phyloP scores from a whole-genome alignment of 352 stramenopile species.

The Globisporangium apiculatum region DNA sequence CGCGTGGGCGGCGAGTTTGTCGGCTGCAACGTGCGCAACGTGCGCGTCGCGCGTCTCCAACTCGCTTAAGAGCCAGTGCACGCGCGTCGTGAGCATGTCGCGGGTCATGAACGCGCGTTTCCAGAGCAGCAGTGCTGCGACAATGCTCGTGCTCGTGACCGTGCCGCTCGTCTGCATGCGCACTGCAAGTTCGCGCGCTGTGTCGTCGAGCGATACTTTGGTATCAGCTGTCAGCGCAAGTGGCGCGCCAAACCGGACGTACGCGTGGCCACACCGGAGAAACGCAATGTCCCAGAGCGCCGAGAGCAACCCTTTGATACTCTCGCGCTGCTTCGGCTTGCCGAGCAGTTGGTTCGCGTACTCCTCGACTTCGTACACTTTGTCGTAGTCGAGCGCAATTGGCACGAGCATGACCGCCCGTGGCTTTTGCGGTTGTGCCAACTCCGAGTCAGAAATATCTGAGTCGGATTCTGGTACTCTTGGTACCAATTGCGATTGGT shows the following conservation, averaged over 20 bases:
- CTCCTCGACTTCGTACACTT: conserved; percentile 81
- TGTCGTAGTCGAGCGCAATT: conserved; percentile 87
- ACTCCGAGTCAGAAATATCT: no score
- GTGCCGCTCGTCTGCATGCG: conserved; percentile 75
- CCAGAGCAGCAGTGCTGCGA: conserved; percentile 76
- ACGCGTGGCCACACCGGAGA: conserved; percentile 72
- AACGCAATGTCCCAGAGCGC: conserved; percentile 73
- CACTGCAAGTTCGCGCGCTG: conserved; percentile 42
- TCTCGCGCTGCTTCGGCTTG: conserved; percentile 82
- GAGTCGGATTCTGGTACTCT: conserved; percentile 4
- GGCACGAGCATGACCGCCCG: conserved; percentile 71
- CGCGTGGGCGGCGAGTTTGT: conserved; percentile 48
- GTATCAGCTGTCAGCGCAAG: conserved; percentile 37
- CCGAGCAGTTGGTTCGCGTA: conserved; percentile 85
- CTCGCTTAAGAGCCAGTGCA: conserved; percentile 52
- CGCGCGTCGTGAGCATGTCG: conserved; percentile 47
- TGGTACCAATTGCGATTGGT: conserved; percentile 5
- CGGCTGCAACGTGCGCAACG: conserved; percentile 50
- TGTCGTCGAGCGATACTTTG: conserved; percentile 32
- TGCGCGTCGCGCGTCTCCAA: conserved; percentile 35
- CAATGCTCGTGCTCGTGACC: conserved; percentile 65
- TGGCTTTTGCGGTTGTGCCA: conserved; percentile 13
- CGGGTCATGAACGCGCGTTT: conserved; percentile 50
- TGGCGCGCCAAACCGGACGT: conserved; percentile 75
- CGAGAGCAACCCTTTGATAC: conserved; percentile 58